phyloP scores from a whole-genome alignment of 768 basidiomycete genomes.

The Termitomyces titanicus region DNA sequence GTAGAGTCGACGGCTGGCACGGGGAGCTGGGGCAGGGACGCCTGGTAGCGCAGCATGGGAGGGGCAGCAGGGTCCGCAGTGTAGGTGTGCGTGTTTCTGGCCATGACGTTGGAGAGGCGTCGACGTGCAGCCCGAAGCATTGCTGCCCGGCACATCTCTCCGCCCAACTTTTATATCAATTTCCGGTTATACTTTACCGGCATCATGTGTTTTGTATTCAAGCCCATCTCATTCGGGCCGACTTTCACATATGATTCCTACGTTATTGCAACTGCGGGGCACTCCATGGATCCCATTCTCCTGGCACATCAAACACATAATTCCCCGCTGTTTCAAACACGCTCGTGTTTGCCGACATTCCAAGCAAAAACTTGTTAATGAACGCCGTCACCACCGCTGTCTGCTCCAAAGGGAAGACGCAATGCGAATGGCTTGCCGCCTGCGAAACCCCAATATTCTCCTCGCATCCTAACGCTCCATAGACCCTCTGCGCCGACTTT shows the following conservation, averaged over 20 bases:
- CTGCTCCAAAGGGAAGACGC: slow-evolving; percentile 45
- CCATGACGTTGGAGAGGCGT: background rate
- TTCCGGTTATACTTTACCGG: background rate
- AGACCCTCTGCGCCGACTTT: slow-evolving; percentile 46
- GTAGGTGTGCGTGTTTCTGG: background rate
- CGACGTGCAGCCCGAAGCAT: background rate
- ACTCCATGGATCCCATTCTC: slow-evolving; percentile 5
- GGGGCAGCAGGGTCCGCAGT: background rate
- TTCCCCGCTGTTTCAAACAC: slow-evolving; percentile 38
- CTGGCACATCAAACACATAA: slow-evolving; percentile 2
- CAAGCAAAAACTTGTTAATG: slow-evolving; percentile 50
- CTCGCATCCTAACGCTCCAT: slow-evolving; percentile 43
- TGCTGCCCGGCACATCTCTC: background rate
- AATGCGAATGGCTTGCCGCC: slow-evolving; percentile 50
- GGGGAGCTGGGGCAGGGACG: background rate
- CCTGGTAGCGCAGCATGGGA: slow-evolving; percentile 1
- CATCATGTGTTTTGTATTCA: background rate
- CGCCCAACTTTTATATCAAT: background rate
- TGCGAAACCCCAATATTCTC: slow-evolving; percentile 46
- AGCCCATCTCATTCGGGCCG: no score
- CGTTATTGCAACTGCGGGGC: background rate
- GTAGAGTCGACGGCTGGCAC: slow-evolving; percentile 48
- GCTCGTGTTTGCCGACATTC: slow-evolving; percentile 41
- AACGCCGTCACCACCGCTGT: slow-evolving; percentile 45
- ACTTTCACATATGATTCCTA: no score